Base-by-base conservation (phyloP, 495 filamentous ascomycete genomes). In the Penicillium macrosclerotiorum region DNA sequence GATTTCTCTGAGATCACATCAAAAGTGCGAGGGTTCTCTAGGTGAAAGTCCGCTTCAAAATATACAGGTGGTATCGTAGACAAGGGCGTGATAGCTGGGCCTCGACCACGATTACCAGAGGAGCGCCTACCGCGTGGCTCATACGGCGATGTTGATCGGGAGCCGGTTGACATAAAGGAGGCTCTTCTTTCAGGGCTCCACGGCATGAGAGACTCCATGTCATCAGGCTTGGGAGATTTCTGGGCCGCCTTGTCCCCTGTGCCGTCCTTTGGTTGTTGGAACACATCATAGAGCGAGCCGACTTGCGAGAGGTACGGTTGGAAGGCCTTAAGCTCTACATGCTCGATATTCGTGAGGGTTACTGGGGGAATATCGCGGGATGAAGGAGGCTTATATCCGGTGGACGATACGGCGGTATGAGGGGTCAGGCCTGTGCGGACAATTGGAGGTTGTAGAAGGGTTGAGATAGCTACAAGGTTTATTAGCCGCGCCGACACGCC, bases 401-500 rank as follows among this genome's bases (percentile, higher is more conserved):
- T 82, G 5, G 80, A 67, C 0, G 88, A 72, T 4, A 81, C 78
- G 3, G 83, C 67, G 2, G 83, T 82, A 60, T 93, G 85, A 2
- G 90, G 83, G 11, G 85, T 73, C 34, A 96, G 75, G 33, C 89
- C 92, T 13, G 90, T 93, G 41, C 94, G 88, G 19, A 92, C 78
- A 47, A 93, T 93, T 0, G 94, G 91, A 13, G 89, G 82, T 59
- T 96, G 90, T 14, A 97, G 77, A 11, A 99, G 78, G 3, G 87
- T 93, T 18, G 93, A 96, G 57, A 99, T 97, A 47, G 93, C 88
- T 89, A n/a, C n/a, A n/a, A n/a, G n/a, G n/a, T n/a, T n/a, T n/a
- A n/a, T n/a, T n/a, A n/a, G n/a, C n/a, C n/a, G n/a, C n/a, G n/a
- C n/a, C n/a, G n/a, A n/a, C n/a, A n/a, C n/a, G n/a, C n/a, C n/a